Base-by-base conservation (phyloP, 306 rosid genomes). In the Vigna radiata region DNA sequence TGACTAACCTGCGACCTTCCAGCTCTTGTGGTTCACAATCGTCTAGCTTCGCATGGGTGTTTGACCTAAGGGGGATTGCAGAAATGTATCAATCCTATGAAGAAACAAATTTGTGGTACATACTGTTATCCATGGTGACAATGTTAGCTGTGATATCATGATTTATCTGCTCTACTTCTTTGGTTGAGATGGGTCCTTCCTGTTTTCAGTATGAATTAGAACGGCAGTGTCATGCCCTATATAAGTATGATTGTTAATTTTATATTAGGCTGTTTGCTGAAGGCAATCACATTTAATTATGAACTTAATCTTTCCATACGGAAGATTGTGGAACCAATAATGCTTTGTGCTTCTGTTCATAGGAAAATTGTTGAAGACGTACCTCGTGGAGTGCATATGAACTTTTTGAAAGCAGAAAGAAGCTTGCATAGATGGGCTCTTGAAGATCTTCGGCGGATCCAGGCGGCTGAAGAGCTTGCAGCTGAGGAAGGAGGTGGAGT, bases 381-480 rank as follows among this genome's bases (percentile, higher is more conserved):
- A 75, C 97, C 98, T 27, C 90, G 87, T 29, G 98, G 98, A 63
- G 97, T 95, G 79, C 98, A 95, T 69, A 75, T 95, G 79, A 92
- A 92, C 84, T 95, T 95, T 86, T 79, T 95, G 88, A 92, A 92
- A 83, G 98, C 98, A 44, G 98, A 92, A 90, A 90, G 98, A 86
- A 95, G 98, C 85, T 84, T 95, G 82, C 97, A 95, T 76, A 81
- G 97, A 83, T 95, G 97, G 98, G 97, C 97, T 77, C 97, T 95
- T 76, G 97, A 87, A 83, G 98, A 95, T 79, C 85, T 95, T 74
- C 93, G 79, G 79, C 87, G 98, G 70, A 95, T 95, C 78, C 97
- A 92, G 83, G 96, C 88, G 19, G 98, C 97, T 7, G 97, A 92
- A 87, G 96, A 95, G 81, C 70, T 90, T 76, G 97, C 97, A 48